Evolutionary conservation across 805 yeast species (phyloP).

Genomic region (Wickerhamiella kazuoi): DNA sequence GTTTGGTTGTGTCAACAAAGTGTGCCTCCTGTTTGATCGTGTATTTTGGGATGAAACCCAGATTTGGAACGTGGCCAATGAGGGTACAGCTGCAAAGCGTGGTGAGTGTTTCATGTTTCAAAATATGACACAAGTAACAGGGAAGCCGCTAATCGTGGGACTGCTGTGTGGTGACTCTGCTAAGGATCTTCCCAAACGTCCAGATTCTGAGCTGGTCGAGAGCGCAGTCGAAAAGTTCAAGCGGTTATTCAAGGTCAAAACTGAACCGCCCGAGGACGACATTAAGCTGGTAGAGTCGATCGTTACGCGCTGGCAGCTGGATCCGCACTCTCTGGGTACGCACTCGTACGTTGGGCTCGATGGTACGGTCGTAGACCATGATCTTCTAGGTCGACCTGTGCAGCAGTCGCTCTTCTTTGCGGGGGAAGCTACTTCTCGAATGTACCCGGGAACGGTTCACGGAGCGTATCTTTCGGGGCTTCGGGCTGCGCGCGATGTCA

Average conservation of each 20-base stretch:
- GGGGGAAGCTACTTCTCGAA: slow-evolving; percentile 28
- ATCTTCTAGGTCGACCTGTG: slow-evolving; percentile 24
- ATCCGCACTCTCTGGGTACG: slow-evolving; percentile 66
- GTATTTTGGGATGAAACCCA: slow-evolving; percentile 24
- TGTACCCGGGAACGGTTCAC: slow-evolving; percentile 27
- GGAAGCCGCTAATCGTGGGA: slow-evolving; percentile 25
- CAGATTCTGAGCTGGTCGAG: slow-evolving; percentile 21
- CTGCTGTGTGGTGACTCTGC: slow-evolving; percentile 26
- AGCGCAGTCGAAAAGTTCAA: slow-evolving; percentile 19
- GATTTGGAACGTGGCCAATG: slow-evolving; percentile 18
- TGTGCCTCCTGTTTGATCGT: slow-evolving; percentile 22
- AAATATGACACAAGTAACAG: slow-evolving; percentile 21
- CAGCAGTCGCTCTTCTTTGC: slow-evolving; percentile 24
- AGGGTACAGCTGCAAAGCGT: slow-evolving; percentile 11
- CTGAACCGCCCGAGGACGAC: slow-evolving; percentile 4
- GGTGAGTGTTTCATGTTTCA: slow-evolving; percentile 26
- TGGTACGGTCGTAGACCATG: slow-evolving; percentile 28
- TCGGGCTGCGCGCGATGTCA: slow-evolving; percentile 25
- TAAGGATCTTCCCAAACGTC: slow-evolving; percentile 14
- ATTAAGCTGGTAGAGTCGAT: slow-evolving; percentile 23
- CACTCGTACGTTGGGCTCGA: slow-evolving; percentile 33
- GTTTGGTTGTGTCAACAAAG: slow-evolving; percentile 25
- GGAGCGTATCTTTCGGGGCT: slow-evolving; percentile 28
- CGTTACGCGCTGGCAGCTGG: slow-evolving; percentile 59
- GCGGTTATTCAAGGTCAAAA: slow-evolving; percentile 15